phyloP scores from a whole-genome alignment of 177 flowering plant species.

The Vitis hybrid region DNA sequence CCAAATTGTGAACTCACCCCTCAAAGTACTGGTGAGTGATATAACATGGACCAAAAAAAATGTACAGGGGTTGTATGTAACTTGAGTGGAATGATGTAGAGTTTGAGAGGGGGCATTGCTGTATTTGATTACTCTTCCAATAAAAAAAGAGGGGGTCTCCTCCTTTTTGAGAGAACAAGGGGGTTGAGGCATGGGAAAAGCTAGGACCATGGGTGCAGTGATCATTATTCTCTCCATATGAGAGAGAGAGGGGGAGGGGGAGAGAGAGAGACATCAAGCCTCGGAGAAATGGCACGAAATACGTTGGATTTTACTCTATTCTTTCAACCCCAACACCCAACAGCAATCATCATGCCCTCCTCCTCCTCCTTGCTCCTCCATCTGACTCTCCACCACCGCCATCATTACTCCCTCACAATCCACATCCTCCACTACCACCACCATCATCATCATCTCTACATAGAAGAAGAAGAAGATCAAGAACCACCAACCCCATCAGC shows the following conservation, averaged over 20 bases:
- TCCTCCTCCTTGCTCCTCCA: conserved; percentile 11
- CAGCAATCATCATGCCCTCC: conserved; percentile 50
- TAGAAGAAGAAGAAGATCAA: conserved; percentile 13
- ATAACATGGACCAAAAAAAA: too few species aligned
- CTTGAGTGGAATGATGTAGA: too few species aligned
- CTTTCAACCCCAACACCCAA: conserved; percentile 34
- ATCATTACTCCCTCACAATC: conserved; percentile 25
- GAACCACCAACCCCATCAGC: background rate
- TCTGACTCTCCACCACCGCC: conserved; percentile 26
- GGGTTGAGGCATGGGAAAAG: conserved; percentile 12
- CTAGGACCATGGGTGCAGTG: conserved; percentile 15
- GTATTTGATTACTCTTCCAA: background rate
- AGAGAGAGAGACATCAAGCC: conserved; percentile 1
- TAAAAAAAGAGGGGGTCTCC: background rate
- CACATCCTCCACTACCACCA: conserved; percentile 16
- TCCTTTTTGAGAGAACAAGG: conserved; percentile 4
- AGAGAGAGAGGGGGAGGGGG: conserved; percentile 18
- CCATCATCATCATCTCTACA: conserved; percentile 9
- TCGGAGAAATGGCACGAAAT: conserved; percentile 18
- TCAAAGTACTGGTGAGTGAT: too few species aligned
- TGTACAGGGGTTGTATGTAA: too few species aligned
- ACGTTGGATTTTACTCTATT: conserved; percentile 31
- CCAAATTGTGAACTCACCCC: too few species aligned
- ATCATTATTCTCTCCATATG: conserved; percentile 13
- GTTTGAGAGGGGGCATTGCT: too few species aligned